Base-by-base conservation (phyloP, 495 filamentous ascomycete genomes). In the Penicillium longicatenatum region DNA sequence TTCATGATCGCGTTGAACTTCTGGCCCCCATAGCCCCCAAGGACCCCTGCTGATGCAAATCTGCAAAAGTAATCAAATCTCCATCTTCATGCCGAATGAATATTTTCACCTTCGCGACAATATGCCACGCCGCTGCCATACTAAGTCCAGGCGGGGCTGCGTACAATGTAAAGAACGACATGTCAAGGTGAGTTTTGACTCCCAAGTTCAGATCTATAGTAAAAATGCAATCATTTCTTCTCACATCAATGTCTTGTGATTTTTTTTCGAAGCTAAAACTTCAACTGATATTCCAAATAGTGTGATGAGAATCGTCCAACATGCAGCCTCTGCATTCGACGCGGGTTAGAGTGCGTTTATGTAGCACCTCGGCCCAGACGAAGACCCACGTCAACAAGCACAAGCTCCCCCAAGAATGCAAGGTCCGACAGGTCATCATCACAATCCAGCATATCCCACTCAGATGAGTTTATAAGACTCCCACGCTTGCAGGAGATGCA, bases 41-140 rank as follows among this genome's bases (percentile, higher is more conserved):
- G 31, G 9, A 12, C 5, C 24, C n/a, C 49, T 16, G n/a, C 17
- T 39, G 9, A 31, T 20, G 14, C 16, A 24, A 19, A 19, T 30
- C 17, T 51, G 49, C n/a, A 51, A 51, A 51, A 19, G 9, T n/a
- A 14, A 51, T 51, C 11, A 6, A 51, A n/a, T 46, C 43, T 46
- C 43, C 43, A 46, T 12, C 20, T 24, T 24, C 20, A 11, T 20
- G 43, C 22, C 6, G 14, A 12, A n/a, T 33, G 47, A 4, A 19
- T 45, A 20, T 24, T 4, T 45, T 11, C 42, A 45, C 37, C 48
- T 31, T 30, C 33, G 26, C 21, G 17, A 37, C 58, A 60, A 14
- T 9, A 60, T 57, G 53, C 59, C 59, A 55, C 59, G 59, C 19
- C 59, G 59, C 14, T 61, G 53, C 50, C 59, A 61, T 31, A 57